Evolutionary conservation across 768 basidiomycete species (phyloP).

Genomic region (Collybia sordida): DNA sequence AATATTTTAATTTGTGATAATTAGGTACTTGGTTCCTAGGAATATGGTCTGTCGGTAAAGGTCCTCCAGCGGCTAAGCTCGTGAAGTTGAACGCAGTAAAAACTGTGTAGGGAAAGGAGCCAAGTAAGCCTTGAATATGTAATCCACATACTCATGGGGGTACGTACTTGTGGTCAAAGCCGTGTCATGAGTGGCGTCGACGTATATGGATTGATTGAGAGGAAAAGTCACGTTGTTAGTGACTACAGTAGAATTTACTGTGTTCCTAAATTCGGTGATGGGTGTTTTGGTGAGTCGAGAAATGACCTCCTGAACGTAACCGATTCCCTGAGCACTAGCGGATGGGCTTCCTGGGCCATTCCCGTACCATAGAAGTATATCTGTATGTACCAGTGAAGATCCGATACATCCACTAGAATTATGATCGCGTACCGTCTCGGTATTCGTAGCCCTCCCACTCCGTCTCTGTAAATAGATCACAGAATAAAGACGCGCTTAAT

Average conservation of each 20-base stretch:
- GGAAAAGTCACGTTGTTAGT: slow-evolving; percentile 53
- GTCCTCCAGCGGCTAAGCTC: slow-evolving; percentile 57
- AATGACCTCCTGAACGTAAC: slow-evolving; percentile 70
- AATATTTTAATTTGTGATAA: slow-evolving; percentile 47
- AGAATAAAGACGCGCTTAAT: slow-evolving; percentile 76
- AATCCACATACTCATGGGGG: neutral
- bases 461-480: slow-evolving; percentile 73
- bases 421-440: slow-evolving; percentile 27
- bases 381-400: slow-evolving; percentile 22
- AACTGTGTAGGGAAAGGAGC: slow-evolving; percentile 32
- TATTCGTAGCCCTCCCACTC: slow-evolving; percentile 85
- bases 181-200: slow-evolving; percentile 76
- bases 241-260: slow-evolving; percentile 70
- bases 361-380: slow-evolving; percentile 61
- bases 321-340: slow-evolving; percentile 59
- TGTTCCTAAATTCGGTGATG: slow-evolving; percentile 52
- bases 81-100: slow-evolving; percentile 75
- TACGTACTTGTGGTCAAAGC: slow-evolving; percentile 60
- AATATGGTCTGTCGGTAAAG: slow-evolving; percentile 61
- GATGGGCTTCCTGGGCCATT: slow-evolving; percentile 70
- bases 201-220: slow-evolving; percentile 57
- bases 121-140: neutral
- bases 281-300: slow-evolving; percentile 65
- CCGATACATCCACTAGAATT: neutral
- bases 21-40: slow-evolving; percentile 48